Base-by-base conservation (phyloP, 768 basidiomycete species). In the Pleurotus tuoliensis region DNA sequence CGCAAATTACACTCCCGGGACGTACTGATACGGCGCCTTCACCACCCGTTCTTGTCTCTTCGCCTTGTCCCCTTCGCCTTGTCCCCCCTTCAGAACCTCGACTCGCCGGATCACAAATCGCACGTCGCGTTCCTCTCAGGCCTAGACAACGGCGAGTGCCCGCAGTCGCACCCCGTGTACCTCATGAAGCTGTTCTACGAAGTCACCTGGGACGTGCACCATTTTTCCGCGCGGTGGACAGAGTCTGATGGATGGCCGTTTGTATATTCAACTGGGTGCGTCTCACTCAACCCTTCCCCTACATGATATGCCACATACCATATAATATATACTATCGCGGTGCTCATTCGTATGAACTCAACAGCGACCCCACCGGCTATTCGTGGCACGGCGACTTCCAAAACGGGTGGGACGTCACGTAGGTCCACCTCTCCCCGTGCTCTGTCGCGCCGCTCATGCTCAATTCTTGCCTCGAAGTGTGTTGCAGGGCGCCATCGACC, bases 341-440 rank as follows among this genome's bases (percentile, higher is more conserved):
- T 9, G 30, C 30, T 34, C 30, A 34, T 34, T 34, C 9, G 2
- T 11, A 11, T 34, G 30, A 34, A 34, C 30, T 1, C 25, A 18
- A 43, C 11, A 82, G 81, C 6, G 82, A 84, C 58, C 72, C 80
- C 0, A 82, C 80, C 13, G 80, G 80, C 13, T 79, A 73, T 63
- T 78, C 77, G 7, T 73, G 74, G 66, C 76, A 77, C 58, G 76
- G 68, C 0, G 77, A 79, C 63, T 79, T 76, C 66, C 74, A 72
- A 61, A 78, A 78, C 53, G 79, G 82, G 1, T 83, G 82, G 82
- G 76, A 80, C 51, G 67, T 66, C 39, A 52, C 48, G 68, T 66
- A 56, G 4, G 63, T 37, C 18, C 46, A 47, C 16, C 9, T 24
- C 12, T 13, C 59, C 4, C 8, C 13, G 18, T 16, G n/a, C 9